A percentile compares a stretch with the other conserved stretches of the same genome.
phyloP scores from a whole-genome alignment of 345 rosid species.

The Turnera subulata region DNA sequence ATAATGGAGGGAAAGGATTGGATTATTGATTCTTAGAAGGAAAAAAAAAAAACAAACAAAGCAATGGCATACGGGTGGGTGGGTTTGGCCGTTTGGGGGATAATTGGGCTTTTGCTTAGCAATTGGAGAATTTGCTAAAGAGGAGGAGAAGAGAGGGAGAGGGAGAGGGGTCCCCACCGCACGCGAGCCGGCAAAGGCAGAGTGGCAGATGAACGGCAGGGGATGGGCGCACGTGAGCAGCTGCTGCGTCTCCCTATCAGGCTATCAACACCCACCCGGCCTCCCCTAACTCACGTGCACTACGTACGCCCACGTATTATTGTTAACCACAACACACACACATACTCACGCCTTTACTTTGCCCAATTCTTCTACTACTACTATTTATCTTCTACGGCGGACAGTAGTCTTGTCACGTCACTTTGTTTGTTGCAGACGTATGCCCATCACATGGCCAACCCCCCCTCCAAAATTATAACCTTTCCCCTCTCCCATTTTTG shows the following conservation, averaged over 20 bases:
- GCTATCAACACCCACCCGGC: background rate
- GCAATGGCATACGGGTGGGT: no score
- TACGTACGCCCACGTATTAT: background rate
- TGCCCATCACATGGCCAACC: conserved; percentile 12
- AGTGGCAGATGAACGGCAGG: conserved; percentile 40
- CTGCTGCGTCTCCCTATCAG: background rate
- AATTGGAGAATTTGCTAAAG: background rate
- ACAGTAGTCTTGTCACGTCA: conserved; percentile 6
- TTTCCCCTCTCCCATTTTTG: background rate
- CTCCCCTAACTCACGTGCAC: conserved; percentile 30
- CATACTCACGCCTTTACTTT: background rate
- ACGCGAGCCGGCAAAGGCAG: conserved; percentile 32
- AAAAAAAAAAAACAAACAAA: no score
- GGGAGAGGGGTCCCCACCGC: conserved; percentile 21
- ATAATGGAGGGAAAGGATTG: no score
- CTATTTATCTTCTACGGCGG: background rate
- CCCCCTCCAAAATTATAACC: background rate
- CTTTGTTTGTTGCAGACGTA: background rate
- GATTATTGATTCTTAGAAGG: no score
- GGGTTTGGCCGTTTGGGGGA: no score
- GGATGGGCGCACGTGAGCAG: conserved; percentile 50
- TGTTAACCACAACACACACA: background rate
- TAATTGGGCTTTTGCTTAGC: background rate
- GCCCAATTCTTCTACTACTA: background rate
- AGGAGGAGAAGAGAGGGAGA: background rate